Evolutionary conservation across 2,329 filamentous ascomycete species (phyloP), one percentile per base, ranked within the genome.

Genomic region (Aurifilum marmelostoma): DNA sequence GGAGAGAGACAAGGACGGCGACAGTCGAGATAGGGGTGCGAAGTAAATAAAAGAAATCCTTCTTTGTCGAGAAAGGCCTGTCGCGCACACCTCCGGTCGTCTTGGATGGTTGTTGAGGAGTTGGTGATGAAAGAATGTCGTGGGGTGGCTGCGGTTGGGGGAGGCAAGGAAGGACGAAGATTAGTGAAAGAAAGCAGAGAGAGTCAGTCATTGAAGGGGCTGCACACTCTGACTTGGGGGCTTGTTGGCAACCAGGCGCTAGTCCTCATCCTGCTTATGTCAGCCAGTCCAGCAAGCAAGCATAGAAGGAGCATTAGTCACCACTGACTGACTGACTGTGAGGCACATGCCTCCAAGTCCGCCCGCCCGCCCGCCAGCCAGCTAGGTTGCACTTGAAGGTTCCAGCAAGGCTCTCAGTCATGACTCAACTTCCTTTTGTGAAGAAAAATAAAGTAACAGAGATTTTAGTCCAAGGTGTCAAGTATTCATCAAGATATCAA

Each of bases 111-210:
- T 16, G 63, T 52, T n/a, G 61, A 21, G 29, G 61, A 32, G 61
- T 50, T 63, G 61, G 24, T 34, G 61, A 63, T 63, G 61, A 63
- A 63, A 63, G 61, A 52, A 21, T 34, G 61, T 52, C 24, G 41
- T 52, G 43, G 39, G 39, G 6, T 32, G 61, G 61, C 21, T 52
- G 41, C 27, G 43, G 41, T 63, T 52, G 61, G 37, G 18, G 29
- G 21, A 59, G 56, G 11, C 32, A 4, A n/a, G n/a, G n/a, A 47
- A 29, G 11, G 32, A 63, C 41, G 52, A 63, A 63, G 41, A 29
- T 9, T 6, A 18, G 29, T 11, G 8, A n/a, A 34, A 50, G 43
- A 34, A 63, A 50, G 7, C 5, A 11, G 34, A 5, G 56, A 29
- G 32, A 37, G 56, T 16, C 21, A 47, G n/a, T 47, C 18, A n/a